These are phyloP conservation scores for Buxus sempervirens DNA, from an alignment of 164 flowering plant genomes.

Conservation along the genomic window DNA sequence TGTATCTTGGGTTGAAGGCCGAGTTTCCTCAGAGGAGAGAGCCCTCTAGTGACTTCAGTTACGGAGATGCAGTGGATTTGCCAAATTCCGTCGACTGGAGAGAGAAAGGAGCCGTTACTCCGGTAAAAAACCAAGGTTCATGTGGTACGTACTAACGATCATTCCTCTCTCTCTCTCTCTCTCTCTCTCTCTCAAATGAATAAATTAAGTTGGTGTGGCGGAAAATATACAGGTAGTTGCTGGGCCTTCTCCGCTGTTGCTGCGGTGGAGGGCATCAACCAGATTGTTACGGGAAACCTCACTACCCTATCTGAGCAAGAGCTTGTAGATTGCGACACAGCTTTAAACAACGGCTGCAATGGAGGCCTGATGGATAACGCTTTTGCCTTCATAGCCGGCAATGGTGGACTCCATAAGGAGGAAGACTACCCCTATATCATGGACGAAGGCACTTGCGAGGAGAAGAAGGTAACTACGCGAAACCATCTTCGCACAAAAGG, in stretches of 20 bases:
- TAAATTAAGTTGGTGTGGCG: neutral
- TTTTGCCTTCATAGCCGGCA: conserved; percentile 29
- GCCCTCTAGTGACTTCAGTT: conserved; percentile 25
- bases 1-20: conserved; percentile 30
- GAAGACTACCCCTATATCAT: conserved; percentile 45
- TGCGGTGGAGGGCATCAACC: conserved; percentile 46
- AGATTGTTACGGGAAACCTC: conserved; percentile 43
- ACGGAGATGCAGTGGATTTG: conserved; percentile 26
- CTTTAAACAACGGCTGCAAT: conserved; percentile 40
- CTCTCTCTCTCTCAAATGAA: neutral
- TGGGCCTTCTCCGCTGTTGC: conserved; percentile 54
- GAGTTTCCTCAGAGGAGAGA: conserved; percentile 12
- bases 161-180: conserved; percentile 1
- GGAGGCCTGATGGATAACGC: conserved; percentile 53
- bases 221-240: conserved; percentile 34
- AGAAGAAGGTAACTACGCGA: conserved; percentile 21
- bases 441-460: conserved; percentile 42
- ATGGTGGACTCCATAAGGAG: conserved; percentile 39
- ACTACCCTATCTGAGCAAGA: conserved; percentile 45
- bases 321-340: conserved; percentile 38
- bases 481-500: too few species aligned
- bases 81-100: conserved; percentile 50
- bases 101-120: conserved; percentile 45
- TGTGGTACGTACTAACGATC: conserved; percentile 31
- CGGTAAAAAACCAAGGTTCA: conserved; percentile 49